Base-by-base conservation (phyloP, 352 stramenopile genomes). In the Phytophthora megakarya region DNA sequence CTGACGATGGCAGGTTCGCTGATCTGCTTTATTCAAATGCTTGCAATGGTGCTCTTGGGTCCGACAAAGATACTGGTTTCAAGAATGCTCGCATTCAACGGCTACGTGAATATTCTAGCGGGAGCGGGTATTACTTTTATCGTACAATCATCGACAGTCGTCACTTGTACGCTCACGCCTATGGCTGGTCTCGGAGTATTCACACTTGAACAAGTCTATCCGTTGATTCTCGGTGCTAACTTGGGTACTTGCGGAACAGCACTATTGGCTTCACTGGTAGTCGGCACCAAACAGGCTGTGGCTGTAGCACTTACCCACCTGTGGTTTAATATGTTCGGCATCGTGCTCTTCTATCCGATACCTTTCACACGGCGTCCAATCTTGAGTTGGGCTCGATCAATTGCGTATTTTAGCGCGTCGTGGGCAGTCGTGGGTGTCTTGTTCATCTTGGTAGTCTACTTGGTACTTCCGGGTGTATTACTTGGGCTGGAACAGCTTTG, bases 281-380 rank as follows among this genome's bases (percentile, higher is more conserved):
- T 87, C 38, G 78, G 75, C 28, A 90, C 84, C 35, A 61, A 71
- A 0, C 60, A 89, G 22, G 72, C 84, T 4, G 80, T 97, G 45
- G 86, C 95, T 56, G 82, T 98, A 19, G 93, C 90, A 46, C 75
- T 97, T 23, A 77, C 77, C 16, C 91, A 98, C 64, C 79, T 97
- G 22, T 95, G 92, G 63, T 97, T 98, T 77, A 98, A 97, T 66
- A 58, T 97, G 13, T 88, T 88, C 45, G 90, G 91, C 38, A 75
- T 96, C 37, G 50, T 97, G 18, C 78, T 97, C 16, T 98, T 92
- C 77, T 98, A 97, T 58, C 89, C 90, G 30, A 70, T 97, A 47
- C 86, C 86, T 8, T 76, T 88, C 63, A 96, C 93, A 67, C 76
- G 93, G 19, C 57, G 63, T 19, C 75, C 94, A 11, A 47, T 96